Percentiles rank a stretch among this genome's conserved stretches.
Evolutionary conservation across 805 yeast species (phyloP).

Genomic region (Kodamaea fukazawae): DNA sequence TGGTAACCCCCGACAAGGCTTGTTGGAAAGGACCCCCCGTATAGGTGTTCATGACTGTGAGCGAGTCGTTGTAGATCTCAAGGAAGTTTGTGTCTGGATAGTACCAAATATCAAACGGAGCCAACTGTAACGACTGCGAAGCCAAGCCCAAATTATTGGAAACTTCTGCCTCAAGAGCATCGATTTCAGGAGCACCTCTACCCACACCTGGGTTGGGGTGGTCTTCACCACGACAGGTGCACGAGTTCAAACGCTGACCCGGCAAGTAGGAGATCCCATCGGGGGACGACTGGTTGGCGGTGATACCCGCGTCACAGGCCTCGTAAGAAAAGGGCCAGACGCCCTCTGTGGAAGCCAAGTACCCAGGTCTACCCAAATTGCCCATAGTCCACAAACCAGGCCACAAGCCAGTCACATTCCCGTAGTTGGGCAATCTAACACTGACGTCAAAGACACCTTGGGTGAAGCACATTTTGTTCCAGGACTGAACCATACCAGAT

Average conservation of each 20-base stretch:
- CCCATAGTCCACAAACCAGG: conserved; percentile 97
- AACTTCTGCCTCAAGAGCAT: conserved; percentile 82
- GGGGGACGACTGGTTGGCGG: conserved; percentile 85
- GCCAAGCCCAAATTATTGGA: conserved; percentile 66
- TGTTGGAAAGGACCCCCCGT: conserved; percentile 94
- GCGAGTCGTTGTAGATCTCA: conserved; percentile 63
- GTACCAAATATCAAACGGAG: conserved; percentile 95
- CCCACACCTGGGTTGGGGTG: conserved; percentile 89
- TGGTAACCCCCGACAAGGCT: conserved; percentile 81
- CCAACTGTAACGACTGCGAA: conserved; percentile 89
- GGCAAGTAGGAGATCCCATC: conserved; percentile 88
- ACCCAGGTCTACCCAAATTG: conserved; percentile 90
- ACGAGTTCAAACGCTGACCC: conserved; percentile 73
- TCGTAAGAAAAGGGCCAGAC: conserved; percentile 93
- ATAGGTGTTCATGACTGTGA: conserved; percentile 81
- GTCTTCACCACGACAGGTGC: conserved; percentile 79
- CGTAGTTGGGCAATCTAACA: conserved; percentile 76
- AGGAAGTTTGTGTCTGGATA: conserved; percentile 81
- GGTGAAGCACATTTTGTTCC: conserved; percentile 90
- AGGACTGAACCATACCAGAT: conserved; percentile 87
- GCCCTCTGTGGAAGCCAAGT: conserved; percentile 81
- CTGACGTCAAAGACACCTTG: conserved; percentile 79
- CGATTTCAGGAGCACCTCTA: conserved; percentile 95
- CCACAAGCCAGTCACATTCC: conserved; percentile 83
- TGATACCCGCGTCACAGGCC: conserved; percentile 88